Evolutionary conservation across 2,329 filamentous ascomycete species (phyloP).

Genomic region (Aspergillus eucalypticola): DNA sequence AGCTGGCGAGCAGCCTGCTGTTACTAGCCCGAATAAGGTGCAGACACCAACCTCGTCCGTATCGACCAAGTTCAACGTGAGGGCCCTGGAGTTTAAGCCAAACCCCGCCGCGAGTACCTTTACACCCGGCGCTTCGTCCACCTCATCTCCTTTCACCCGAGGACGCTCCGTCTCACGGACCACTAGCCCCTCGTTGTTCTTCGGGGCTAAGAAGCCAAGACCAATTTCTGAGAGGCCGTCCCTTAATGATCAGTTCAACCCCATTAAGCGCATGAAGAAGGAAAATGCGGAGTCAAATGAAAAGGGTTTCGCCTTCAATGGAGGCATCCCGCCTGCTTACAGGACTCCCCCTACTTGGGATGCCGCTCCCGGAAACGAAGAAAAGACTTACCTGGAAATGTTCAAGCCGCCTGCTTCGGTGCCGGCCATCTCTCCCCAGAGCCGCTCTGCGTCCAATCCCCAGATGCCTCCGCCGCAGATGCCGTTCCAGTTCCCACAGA

Average conservation of each 20-base stretch:
- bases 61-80: slow-evolving; percentile 61
- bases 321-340: slow-evolving; percentile 80
- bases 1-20: slow-evolving; percentile 55
- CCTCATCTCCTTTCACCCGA: slow-evolving; percentile 65
- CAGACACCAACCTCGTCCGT: slow-evolving; percentile 56
- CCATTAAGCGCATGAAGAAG: slow-evolving; percentile 71
- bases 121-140: slow-evolving; percentile 65
- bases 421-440: slow-evolving; percentile 69
- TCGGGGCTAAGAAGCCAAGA: slow-evolving; percentile 71
- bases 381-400: slow-evolving; percentile 76
- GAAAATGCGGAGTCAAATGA: slow-evolving; percentile 53
- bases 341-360: slow-evolving; percentile 86
- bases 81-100: slow-evolving; percentile 77
- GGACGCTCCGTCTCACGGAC: slow-evolving; percentile 49
- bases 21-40: slow-evolving; percentile 46
- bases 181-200: slow-evolving; percentile 56
- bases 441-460: slow-evolving; percentile 62
- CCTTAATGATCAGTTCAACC: slow-evolving; percentile 60
- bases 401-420: slow-evolving; percentile 68
- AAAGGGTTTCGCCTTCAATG: slow-evolving; percentile 71
- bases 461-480: slow-evolving; percentile 79
- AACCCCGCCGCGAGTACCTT: slow-evolving; percentile 79
- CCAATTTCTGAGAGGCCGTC: slow-evolving; percentile 57
- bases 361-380: slow-evolving; percentile 66
- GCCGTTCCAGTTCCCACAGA: slow-evolving; percentile 78